These are phyloP conservation scores for Lepidium sativum DNA, from an alignment of 345 rosid genomes.

Conservation along the genomic window DNA sequence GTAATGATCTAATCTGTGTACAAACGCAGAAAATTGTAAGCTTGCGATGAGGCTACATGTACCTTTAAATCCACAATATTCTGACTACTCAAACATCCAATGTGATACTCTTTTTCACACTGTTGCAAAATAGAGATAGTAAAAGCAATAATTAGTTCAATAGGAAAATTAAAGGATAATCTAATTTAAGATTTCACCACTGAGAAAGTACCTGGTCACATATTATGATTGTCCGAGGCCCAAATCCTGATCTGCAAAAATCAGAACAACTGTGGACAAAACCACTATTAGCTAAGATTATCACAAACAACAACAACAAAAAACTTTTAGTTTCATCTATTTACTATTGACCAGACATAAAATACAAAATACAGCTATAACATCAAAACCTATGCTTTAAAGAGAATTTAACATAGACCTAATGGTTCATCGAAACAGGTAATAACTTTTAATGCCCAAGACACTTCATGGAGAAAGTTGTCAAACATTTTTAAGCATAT, in stretches of 20 bases:
- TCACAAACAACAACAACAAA: not conserved
- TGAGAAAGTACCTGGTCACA: slow-evolving; percentile 83
- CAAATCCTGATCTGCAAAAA: slow-evolving; percentile 87
- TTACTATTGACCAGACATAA: not conserved
- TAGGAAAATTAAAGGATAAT: not conserved
- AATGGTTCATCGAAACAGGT: not conserved
- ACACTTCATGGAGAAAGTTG: not conserved
- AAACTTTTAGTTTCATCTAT: not conserved
- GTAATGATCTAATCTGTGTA: not conserved
- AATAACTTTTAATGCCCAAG: not conserved
- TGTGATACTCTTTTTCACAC: slow-evolving; percentile 88
- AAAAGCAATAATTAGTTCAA: slow-evolving; percentile 4
- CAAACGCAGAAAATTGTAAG: not conserved
- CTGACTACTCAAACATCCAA: slow-evolving; percentile 84
- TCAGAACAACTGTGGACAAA: slow-evolving; percentile 56
- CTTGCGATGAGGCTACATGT: slow-evolving; percentile 1
- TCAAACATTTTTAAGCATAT: not conserved
- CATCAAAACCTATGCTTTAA: not conserved
- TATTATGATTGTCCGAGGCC: slow-evolving; percentile 85
- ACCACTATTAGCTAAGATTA: not conserved
- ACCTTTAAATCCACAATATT: slow-evolving; percentile 87
- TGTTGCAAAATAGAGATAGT: slow-evolving; percentile 21
- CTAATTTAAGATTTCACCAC: not conserved
- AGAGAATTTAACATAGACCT: not conserved
- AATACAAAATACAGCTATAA: not conserved